Evolutionary conservation across 176 grass and related monocot genomes (phyloP), one percentile per base, ranked within the genome.

Genomic region (Oryza punctata): DNA sequence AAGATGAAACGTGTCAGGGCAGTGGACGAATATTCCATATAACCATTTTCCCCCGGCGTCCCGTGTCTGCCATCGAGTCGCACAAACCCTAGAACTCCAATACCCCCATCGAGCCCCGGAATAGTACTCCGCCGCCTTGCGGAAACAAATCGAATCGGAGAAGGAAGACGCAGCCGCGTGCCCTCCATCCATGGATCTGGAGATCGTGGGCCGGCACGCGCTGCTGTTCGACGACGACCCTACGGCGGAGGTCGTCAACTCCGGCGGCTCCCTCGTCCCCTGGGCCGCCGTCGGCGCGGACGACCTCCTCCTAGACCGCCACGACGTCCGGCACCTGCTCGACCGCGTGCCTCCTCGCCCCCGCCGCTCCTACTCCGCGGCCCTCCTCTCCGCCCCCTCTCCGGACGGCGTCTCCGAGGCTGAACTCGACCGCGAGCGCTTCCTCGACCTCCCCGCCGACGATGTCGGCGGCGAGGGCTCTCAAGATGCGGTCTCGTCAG

Each of bases 211-310:
- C 50, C 91, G 91, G 28, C 93, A 95, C 47, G 87, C 91, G 77
- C 78, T 98, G 59, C 89, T 98, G 60, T 98, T 98, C 50, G 96
- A 95, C 81, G 96, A 99, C 89, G 93, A 99, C 73, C 78, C 83
- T 13, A 80, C 83, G 41, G 91, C 96, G 60, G 91, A 89, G 54
- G 84, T 96, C 73, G 93, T 94, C 29, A 89, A 94, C 87, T 89
- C 89, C 32, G 71, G 80, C 59, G 87, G 80, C 1, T 94, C 91
- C 77, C 96, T 99, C 46, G 96, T 99, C 19, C 93, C 93, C 23
- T 99, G 93, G 89, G 83, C 85, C 47, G 87, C 82, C 24, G 63
- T 63, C 77, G 96, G 82, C 24, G 91, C 94, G 6, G 50, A 80
- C 23, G 70, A 90, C 72, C 93, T 94, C 57, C 89, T 93, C 41